These are phyloP conservation scores for Cercospora beticola DNA, from an alignment of 2,329 filamentous ascomycete species.

Conservation along the genomic window DNA sequence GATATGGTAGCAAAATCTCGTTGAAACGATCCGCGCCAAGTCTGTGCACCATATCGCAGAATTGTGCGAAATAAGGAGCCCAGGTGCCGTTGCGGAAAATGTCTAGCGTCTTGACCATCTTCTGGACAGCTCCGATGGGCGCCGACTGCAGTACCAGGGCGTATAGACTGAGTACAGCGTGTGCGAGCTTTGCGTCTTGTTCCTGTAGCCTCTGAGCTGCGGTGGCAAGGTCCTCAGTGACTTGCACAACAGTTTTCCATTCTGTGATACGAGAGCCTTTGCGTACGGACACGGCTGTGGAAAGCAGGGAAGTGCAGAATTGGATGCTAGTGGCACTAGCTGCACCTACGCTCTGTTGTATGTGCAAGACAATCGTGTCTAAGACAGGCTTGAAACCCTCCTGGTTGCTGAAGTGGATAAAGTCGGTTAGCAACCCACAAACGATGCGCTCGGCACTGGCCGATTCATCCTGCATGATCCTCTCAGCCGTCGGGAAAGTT, in stretches of 20 bases:
- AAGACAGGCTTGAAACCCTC: slow-evolving; percentile 72
- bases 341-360: slow-evolving; percentile 38
- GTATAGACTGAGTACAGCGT: slow-evolving; percentile 47
- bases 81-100: slow-evolving; percentile 64
- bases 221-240: slow-evolving; percentile 36
- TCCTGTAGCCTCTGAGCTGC: slow-evolving; percentile 16
- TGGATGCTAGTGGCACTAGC: slow-evolving; percentile 44
- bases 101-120: slow-evolving; percentile 65
- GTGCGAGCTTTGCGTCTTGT: slow-evolving; percentile 30
- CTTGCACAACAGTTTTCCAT: slow-evolving; percentile 66
- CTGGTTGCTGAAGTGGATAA: slow-evolving; percentile 76
- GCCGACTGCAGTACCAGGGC: slow-evolving; percentile 72
- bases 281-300: slow-evolving; percentile 72
- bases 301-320: slow-evolving; percentile 56
- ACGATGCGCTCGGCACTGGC: slow-evolving; percentile 55
- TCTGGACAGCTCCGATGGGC: slow-evolving; percentile 75
- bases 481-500: slow-evolving; percentile 41
- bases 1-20: slow-evolving; percentile 73
- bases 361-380: slow-evolving; percentile 59
- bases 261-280: slow-evolving; percentile 71
- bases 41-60: slow-evolving; percentile 78
- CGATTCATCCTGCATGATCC: slow-evolving; percentile 23
- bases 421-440: slow-evolving; percentile 73
- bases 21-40: slow-evolving; percentile 73
- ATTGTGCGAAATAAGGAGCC: slow-evolving; percentile 73